Conservation (phyloP, 2,329 filamentous ascomycete species). For the Aspergillus arachidicola region DNA sequence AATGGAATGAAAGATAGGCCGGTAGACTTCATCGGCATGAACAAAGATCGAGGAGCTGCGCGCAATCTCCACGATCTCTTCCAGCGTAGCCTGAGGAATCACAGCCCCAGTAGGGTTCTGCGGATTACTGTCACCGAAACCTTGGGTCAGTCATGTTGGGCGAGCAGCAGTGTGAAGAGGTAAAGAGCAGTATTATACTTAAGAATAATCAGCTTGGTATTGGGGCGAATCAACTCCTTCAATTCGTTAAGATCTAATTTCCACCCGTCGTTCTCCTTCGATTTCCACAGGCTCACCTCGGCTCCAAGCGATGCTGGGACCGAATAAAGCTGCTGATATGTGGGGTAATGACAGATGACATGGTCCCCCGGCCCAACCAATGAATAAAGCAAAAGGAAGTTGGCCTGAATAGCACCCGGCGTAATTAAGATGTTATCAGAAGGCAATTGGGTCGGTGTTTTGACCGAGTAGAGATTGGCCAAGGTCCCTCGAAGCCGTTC, state of each 20-base stretch:
- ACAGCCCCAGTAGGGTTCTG: conserved; percentile 80
- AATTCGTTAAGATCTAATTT: conserved; percentile 69
- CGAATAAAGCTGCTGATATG: conserved; percentile 81
- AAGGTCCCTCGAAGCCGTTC: conserved; percentile 30
- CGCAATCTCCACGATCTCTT: conserved; percentile 65
- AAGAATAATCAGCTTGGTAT: conserved; percentile 62
- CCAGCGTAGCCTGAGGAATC: conserved; percentile 62
- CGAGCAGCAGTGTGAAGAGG: conserved; percentile 55
- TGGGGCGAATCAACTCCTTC: conserved; percentile 58
- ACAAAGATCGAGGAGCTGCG: conserved; percentile 64
- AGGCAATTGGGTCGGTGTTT: conserved; percentile 52
- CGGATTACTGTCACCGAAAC: conserved; percentile 65
- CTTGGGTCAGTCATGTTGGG: conserved; percentile 62
- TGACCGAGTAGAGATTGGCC: conserved; percentile 51
- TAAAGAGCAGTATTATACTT: conserved; percentile 44
- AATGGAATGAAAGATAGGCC: conserved; percentile 76
- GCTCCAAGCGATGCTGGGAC: conserved; percentile 75
- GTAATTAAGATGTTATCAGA: conserved; percentile 73
- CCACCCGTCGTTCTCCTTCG: conserved; percentile 66
- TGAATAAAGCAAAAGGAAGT: conserved; percentile 74
- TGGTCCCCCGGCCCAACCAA: conserved; percentile 75
- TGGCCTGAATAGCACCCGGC: conserved; percentile 78
- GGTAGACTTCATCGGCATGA: conserved; percentile 78
- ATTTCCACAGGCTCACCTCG: conserved; percentile 75
- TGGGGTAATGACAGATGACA: conserved; percentile 85